Conservation (phyloP, 2,329 filamentous ascomycete species). For the Cladosporium sp. region DNA sequence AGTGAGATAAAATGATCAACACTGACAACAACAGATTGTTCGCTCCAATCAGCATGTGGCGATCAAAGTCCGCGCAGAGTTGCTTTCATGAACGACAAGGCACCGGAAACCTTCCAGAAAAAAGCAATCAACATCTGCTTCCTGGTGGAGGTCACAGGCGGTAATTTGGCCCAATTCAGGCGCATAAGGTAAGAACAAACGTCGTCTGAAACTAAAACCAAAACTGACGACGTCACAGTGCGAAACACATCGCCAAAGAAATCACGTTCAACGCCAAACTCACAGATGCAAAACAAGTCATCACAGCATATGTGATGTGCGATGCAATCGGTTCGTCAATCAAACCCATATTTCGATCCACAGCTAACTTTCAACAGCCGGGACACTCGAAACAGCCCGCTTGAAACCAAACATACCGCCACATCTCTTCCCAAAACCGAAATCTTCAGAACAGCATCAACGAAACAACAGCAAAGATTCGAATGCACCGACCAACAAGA, state of each 20-base stretch:
- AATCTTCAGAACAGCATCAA: constrained; percentile 17
- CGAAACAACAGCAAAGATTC: too few relatives aligned
- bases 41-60: constrained; percentile 44
- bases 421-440: constrained; percentile 38
- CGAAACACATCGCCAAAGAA: constrained; percentile 59
- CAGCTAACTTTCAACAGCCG: constrained; percentile 40
- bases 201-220: not conserved
- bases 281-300: constrained; percentile 45
- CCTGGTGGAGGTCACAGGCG: constrained; percentile 67
- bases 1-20: too few relatives aligned
- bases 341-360: too few relatives aligned
- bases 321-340: constrained; percentile 66
- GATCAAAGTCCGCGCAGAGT: constrained; percentile 63
- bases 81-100: constrained; percentile 65
- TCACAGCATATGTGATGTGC: constrained; percentile 71
- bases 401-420: constrained; percentile 48
- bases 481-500: not conserved
- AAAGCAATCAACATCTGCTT: constrained; percentile 67
- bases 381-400: constrained; percentile 52
- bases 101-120: constrained; percentile 59
- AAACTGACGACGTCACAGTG: constrained; percentile 43
- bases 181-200: constrained; percentile 49
- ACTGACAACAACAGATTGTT: constrained; percentile 14
- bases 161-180: constrained; percentile 64
- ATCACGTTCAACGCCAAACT: constrained; percentile 60